These are phyloP conservation scores for Echium plantagineum DNA, from an alignment of 257 asterid genomes.

Conservation along the genomic window DNA sequence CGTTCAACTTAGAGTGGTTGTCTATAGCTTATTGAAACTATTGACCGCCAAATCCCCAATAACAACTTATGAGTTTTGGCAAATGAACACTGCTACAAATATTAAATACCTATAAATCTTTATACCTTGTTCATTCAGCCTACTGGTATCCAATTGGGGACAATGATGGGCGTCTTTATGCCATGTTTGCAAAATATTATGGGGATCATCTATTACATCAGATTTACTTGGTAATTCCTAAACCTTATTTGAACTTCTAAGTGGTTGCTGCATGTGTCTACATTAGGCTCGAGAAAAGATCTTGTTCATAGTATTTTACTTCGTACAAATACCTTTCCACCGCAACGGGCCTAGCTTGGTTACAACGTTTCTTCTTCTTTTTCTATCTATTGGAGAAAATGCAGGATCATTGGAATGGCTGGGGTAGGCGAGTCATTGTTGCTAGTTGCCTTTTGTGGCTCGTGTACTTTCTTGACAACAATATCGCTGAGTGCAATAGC, in stretches of 20 bases:
- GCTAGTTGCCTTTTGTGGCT: slow-evolving; percentile 88
- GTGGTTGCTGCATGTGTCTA: not conserved
- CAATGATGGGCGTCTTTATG: slow-evolving; percentile 95
- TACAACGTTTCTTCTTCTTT: no score
- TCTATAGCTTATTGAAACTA: not conserved
- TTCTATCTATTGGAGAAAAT: slow-evolving; percentile 16
- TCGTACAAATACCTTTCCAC: not conserved
- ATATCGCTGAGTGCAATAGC: slow-evolving; percentile 96
- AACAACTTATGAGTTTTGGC: not conserved
- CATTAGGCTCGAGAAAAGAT: not conserved
- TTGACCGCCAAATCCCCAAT: not conserved
- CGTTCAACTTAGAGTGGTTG: not conserved
- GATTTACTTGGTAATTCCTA: slow-evolving; percentile 75
- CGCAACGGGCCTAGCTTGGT: not conserved
- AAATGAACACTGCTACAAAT: no score
- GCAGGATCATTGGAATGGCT: slow-evolving; percentile 99
- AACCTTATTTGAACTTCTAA: slow-evolving; percentile 9
- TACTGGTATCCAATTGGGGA: slow-evolving; percentile 60
- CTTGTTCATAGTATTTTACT: not conserved
- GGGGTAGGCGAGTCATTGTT: slow-evolving; percentile 85
- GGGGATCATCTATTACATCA: slow-evolving; percentile 92
- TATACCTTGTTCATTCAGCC: slow-evolving; percentile 34
- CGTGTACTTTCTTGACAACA: slow-evolving; percentile 90
- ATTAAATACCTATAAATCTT: not conserved
- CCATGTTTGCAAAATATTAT: slow-evolving; percentile 94